Percentiles rank a stretch among this genome's conserved stretches.
Conservation (phyloP, 2,329 filamentous ascomycete species). For the Colletotrichum incanum region DNA sequence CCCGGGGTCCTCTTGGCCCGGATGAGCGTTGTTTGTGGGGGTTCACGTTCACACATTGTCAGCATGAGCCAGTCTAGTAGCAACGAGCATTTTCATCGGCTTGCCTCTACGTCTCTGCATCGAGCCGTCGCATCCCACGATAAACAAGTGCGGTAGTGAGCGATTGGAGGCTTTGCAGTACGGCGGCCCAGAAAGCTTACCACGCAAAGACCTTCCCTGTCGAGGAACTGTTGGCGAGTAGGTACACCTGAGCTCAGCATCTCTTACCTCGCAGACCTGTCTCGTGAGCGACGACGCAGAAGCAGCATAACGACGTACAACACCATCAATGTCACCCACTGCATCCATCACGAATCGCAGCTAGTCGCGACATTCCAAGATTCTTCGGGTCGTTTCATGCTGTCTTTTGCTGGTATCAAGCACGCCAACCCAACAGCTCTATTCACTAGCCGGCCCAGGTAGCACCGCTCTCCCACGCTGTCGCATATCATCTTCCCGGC, state of each 20-base stretch:
- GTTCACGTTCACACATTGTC: not conserved
- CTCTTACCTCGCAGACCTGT: not conserved
- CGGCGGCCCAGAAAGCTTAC: conserved; percentile 16
- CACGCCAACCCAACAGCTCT: not conserved
- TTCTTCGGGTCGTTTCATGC: not conserved
- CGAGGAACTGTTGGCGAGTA: not conserved
- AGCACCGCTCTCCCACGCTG: conserved; percentile 15
- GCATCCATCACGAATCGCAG: conserved; percentile 9
- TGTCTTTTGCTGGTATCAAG: not conserved
- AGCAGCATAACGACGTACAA: conserved; percentile 7
- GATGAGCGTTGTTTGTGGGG: conserved; percentile 20
- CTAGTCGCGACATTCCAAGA: not conserved
- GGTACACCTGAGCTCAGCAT: not conserved
- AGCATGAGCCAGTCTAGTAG: not conserved
- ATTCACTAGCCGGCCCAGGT: not conserved
- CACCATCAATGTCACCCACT: not conserved
- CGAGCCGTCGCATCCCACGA: conserved; percentile 1
- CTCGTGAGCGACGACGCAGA: not conserved
- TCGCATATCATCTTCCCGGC: conserved; percentile 37
- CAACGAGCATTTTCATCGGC: conserved; percentile 2
- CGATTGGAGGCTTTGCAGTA: not conserved
- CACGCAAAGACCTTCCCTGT: conserved; percentile 9
- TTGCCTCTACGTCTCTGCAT: not conserved
- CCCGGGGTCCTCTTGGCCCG: not conserved
- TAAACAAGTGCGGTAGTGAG: not conserved